phyloP scores from a whole-genome alignment of 768 basidiomycete species.

The Trametes sanguinea region DNA sequence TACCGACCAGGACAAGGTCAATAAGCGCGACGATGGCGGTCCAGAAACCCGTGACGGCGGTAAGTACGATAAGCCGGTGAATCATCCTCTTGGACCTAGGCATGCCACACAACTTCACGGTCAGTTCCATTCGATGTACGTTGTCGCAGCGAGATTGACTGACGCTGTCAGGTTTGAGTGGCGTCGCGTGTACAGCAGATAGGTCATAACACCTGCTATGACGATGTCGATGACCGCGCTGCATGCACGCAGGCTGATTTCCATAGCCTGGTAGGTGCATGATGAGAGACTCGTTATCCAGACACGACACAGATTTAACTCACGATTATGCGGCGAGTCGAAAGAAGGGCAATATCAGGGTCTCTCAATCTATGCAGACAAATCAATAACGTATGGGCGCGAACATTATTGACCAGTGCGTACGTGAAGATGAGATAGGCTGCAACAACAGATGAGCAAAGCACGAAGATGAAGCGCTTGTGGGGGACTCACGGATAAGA shows the following conservation, averaged over 20 bases:
- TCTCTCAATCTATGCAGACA: too few species aligned
- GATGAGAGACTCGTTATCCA: too few species aligned
- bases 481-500: too few species aligned
- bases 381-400: too few species aligned
- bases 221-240: slow-evolving; percentile 2
- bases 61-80: slow-evolving; percentile 20
- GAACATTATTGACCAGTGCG: too few species aligned
- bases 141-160: too few species aligned
- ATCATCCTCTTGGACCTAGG: slow-evolving; percentile 3
- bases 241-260: slow-evolving; percentile 31
- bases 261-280: neutral
- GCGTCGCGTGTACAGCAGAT: neutral
- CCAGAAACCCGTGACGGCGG: slow-evolving; percentile 33
- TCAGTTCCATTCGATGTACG: too few species aligned
- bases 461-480: too few species aligned
- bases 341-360: neutral
- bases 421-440: too few species aligned
- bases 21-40: slow-evolving; percentile 28
- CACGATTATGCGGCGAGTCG: neutral
- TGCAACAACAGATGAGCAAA: too few species aligned
- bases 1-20: slow-evolving; percentile 21
- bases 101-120: too few species aligned
- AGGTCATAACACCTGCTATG: neutral
- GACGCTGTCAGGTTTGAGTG: neutral
- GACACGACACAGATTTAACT: too few species aligned